Percentiles rank a stretch among this genome's conserved stretches.
Conservation (phyloP, 148 eudicot species). For the Fallopia convolvulus region DNA sequence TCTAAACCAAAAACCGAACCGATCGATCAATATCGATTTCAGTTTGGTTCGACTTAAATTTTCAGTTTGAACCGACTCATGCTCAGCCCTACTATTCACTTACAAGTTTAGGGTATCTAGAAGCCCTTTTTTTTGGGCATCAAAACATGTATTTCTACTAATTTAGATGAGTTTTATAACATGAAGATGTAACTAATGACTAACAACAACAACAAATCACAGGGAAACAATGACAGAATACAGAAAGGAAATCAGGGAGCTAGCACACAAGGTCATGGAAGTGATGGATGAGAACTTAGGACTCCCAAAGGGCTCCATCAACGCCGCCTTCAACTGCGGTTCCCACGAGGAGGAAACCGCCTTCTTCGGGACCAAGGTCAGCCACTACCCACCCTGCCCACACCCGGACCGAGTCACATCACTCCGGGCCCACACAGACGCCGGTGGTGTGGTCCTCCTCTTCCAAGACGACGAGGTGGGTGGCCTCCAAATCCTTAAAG, state of each 20-base stretch:
- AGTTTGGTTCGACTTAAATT: too few relatives aligned
- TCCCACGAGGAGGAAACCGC: constrained; percentile 28
- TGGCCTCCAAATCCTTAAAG: constrained; percentile 78
- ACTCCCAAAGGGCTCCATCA: constrained; percentile 71
- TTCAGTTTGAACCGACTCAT: too few relatives aligned
- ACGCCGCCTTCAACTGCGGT: constrained; percentile 41
- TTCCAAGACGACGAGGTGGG: constrained; percentile 67
- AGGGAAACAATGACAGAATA: constrained; percentile 86
- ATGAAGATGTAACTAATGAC: not conserved
- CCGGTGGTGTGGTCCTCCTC: constrained; percentile 83
- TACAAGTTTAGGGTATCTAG: not conserved
- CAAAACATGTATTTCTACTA: not conserved
- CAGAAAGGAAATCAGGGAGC: constrained; percentile 53
- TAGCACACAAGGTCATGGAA: constrained; percentile 65
- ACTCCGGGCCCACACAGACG: constrained; percentile 89
- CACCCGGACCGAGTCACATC: constrained; percentile 56
- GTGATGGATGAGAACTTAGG: constrained; percentile 88
- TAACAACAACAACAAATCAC: not conserved
- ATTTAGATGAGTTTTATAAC: not conserved
- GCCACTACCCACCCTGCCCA: constrained; percentile 94
- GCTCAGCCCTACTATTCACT: too few relatives aligned
- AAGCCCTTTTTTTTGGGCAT: not conserved
- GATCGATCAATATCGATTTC: too few relatives aligned
- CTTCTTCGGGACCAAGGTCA: constrained; percentile 89
- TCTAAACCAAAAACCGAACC: too few relatives aligned